Conservation (phyloP, 1,284 basidiomycete species). For the Pseudozyma sp. region DNA sequence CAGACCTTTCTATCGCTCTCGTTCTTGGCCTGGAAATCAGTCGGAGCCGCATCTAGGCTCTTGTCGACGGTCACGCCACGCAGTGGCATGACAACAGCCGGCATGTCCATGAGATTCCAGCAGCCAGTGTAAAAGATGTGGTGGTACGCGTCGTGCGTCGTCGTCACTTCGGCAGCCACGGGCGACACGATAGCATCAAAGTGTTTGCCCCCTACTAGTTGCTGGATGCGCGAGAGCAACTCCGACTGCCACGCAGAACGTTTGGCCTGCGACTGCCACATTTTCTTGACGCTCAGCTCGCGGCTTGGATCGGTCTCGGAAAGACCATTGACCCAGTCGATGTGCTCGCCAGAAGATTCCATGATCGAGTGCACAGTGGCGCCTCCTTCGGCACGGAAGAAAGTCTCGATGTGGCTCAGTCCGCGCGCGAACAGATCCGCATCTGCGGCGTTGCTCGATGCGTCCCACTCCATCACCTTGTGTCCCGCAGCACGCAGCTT, state of each 20-base stretch:
- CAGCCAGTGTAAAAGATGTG: slow-evolving; percentile 54
- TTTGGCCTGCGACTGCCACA: slow-evolving; percentile 46
- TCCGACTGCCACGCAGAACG: slow-evolving; percentile 41
- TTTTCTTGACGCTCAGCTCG: slow-evolving; percentile 27
- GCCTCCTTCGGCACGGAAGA: slow-evolving; percentile 55
- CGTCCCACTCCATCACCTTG: slow-evolving; percentile 72
- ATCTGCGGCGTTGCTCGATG: slow-evolving; percentile 17
- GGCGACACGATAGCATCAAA: slow-evolving; percentile 49
- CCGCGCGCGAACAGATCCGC: slow-evolving; percentile 33
- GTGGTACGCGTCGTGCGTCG: slow-evolving; percentile 41
- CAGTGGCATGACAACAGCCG: slow-evolving; percentile 38
- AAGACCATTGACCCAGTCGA: slow-evolving; percentile 45
- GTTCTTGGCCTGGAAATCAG: slow-evolving; percentile 7
- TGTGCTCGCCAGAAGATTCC: slow-evolving; percentile 42
- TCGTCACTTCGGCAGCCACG: slow-evolving; percentile 39
- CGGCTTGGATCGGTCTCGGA: slow-evolving; percentile 7
- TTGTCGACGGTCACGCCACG: slow-evolving; percentile 24
- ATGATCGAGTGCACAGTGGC: slow-evolving; percentile 44
- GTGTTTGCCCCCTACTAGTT: slow-evolving; percentile 13
- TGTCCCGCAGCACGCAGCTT: slow-evolving; percentile 78
- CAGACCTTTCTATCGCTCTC: slow-evolving; percentile 35
- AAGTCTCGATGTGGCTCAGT: slow-evolving; percentile 14
- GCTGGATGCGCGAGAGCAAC: slow-evolving; percentile 30
- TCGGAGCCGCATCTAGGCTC: slow-evolving; percentile 11
- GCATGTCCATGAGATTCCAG: slow-evolving; percentile 57